These are phyloP conservation scores for Sclerotinia minor DNA, from an alignment of 2,329 filamentous ascomycete genomes.

Conservation along the genomic window DNA sequence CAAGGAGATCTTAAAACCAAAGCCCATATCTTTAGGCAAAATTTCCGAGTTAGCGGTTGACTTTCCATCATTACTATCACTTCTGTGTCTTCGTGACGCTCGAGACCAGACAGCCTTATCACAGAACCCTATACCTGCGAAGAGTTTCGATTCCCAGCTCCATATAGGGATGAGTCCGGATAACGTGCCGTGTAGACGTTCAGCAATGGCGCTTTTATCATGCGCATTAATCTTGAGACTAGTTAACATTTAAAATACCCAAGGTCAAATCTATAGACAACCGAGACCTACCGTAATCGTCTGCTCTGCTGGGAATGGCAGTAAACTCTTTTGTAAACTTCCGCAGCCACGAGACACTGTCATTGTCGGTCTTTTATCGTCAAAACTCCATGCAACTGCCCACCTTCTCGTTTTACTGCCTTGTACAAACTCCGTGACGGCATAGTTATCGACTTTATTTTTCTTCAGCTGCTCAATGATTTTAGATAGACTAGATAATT, in stretches of 20 bases:
- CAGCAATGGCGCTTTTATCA: conserved; percentile 16
- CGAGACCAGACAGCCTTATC: conserved; percentile 42
- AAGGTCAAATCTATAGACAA: neutral
- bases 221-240: neutral
- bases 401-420: conserved; percentile 78
- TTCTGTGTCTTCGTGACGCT: conserved; percentile 44
- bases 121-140: conserved; percentile 37
- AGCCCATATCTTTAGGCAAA: conserved; percentile 41
- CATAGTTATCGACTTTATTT: conserved; percentile 70
- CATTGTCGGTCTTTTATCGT: conserved; percentile 60
- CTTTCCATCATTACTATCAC: conserved; percentile 32
- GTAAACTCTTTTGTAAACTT: conserved; percentile 49
- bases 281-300: conserved; percentile 41
- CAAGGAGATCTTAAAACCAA: conserved; percentile 59
- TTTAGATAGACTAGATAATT: conserved; percentile 65
- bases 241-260: neutral
- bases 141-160: conserved; percentile 37
- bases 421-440: conserved; percentile 76
- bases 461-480: conserved; percentile 61
- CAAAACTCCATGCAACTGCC: conserved; percentile 88
- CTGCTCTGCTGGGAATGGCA: conserved; percentile 54
- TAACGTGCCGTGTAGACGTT: conserved; percentile 38
- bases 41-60: conserved; percentile 41
- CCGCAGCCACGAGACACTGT: conserved; percentile 43
- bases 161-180: conserved; percentile 37